Percentiles rank a stretch among this genome's conserved stretches.
Evolutionary conservation across 2,329 filamentous ascomycete species (phyloP).

Genomic region (Phialophora verrucosa): DNA sequence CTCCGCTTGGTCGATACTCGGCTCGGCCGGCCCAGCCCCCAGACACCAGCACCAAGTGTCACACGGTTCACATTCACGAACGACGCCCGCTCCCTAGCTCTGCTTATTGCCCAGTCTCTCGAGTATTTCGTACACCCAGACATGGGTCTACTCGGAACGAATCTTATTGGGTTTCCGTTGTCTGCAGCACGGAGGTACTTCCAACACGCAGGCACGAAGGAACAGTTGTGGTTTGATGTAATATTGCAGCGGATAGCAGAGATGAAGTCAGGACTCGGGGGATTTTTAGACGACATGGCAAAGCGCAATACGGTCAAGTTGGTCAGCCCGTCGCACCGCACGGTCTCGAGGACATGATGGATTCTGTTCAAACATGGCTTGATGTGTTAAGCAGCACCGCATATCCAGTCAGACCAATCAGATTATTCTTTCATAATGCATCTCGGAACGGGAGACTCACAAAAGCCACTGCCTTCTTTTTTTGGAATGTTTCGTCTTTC

Average conservation of each 20-base stretch:
- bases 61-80: not conserved
- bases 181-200: slow-evolving; percentile 24
- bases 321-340: slow-evolving; percentile 4
- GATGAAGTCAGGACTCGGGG: slow-evolving; percentile 53
- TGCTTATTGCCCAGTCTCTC: slow-evolving; percentile 28
- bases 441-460: no score
- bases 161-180: slow-evolving; percentile 28
- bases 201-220: slow-evolving; percentile 17
- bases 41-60: not conserved
- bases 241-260: slow-evolving; percentile 19
- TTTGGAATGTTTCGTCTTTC: not conserved
- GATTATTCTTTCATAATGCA: no score
- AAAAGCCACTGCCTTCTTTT: no score
- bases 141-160: slow-evolving; percentile 21
- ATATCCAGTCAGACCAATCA: not conserved
- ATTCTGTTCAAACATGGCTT: not conserved
- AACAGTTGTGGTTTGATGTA: slow-evolving; percentile 27
- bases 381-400: not conserved
- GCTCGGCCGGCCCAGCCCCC: not conserved
- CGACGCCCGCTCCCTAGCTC: slow-evolving; percentile 11
- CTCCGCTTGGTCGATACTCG: slow-evolving; percentile 1
- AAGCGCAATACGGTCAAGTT: slow-evolving; percentile 5
- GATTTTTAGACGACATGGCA: slow-evolving; percentile 49
- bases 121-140: slow-evolving; percentile 36
- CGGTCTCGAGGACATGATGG: not conserved